Conservation (phyloP, 1,284 basidiomycete species). For the Trametes hirsuta region DNA sequence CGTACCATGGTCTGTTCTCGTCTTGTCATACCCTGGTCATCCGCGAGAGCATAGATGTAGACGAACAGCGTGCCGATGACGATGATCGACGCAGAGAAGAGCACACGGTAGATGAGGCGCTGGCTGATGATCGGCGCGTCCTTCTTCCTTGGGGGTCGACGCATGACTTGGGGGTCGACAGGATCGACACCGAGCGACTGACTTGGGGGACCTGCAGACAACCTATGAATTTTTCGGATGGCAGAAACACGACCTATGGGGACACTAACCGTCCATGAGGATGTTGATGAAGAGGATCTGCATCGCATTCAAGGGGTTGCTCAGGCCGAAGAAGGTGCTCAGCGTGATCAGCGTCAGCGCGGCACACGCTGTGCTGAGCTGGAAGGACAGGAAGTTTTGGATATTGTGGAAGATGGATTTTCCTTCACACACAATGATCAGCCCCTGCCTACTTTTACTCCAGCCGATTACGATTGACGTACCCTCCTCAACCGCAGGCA, state of each 20-base stretch:
- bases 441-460: no score
- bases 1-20: constrained; percentile 93
- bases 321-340: constrained; percentile 86
- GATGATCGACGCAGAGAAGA: constrained; percentile 92
- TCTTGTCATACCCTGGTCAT: constrained; percentile 73
- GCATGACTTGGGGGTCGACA: constrained; percentile 90
- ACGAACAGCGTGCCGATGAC: constrained; percentile 88
- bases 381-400: constrained; percentile 97
- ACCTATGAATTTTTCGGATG: background rate
- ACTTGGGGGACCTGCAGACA: constrained; percentile 79
- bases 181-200: constrained; percentile 97
- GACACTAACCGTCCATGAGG: constrained; percentile 87
- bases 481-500: constrained; percentile 96
- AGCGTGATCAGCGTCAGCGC: constrained; percentile 94
- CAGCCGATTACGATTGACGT: constrained; percentile 17
- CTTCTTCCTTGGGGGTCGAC: constrained; percentile 86
- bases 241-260: background rate
- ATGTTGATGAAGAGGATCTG: constrained; percentile 99
- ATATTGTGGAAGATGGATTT: constrained; percentile 99
- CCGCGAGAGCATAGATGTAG: constrained; percentile 82
- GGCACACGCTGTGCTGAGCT: constrained; percentile 95
- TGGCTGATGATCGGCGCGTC: constrained; percentile 85
- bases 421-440: constrained; percentile 44
- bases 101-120: constrained; percentile 76
- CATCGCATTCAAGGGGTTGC: constrained; percentile 97